Evolutionary conservation across 2,329 filamentous ascomycete genomes (phyloP).

Genomic region (Fusarium globosum): DNA sequence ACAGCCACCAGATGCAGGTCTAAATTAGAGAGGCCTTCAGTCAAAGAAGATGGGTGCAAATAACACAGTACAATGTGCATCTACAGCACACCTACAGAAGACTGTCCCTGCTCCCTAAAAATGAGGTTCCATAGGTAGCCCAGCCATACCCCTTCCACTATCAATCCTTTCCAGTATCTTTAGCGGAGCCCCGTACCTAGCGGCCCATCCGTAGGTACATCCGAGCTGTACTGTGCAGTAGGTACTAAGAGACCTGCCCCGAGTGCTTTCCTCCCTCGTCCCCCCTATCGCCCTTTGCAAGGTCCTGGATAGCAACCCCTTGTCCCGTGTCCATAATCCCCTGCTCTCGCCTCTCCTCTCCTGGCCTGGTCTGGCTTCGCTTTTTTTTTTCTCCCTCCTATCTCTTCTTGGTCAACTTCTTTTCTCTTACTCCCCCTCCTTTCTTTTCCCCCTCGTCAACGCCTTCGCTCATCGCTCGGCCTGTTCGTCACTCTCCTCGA

Average conservation of each 20-base stretch:
- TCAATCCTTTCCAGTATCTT: slow-evolving; percentile 19
- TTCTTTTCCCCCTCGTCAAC: slow-evolving; percentile 44
- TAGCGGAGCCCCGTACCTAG: slow-evolving; percentile 33
- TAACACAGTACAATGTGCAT: slow-evolving; percentile 16
- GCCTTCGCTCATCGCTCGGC: slow-evolving; percentile 44
- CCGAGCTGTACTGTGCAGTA: slow-evolving; percentile 4
- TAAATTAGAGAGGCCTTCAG: slow-evolving; percentile 1
- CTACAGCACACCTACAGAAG: neutral
- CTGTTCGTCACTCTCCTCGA: slow-evolving; percentile 41
- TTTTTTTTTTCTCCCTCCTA: slow-evolving; percentile 39
- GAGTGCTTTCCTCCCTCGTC: slow-evolving; percentile 29
- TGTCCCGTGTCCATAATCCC: slow-evolving; percentile 46
- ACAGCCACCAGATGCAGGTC: slow-evolving; percentile 23
- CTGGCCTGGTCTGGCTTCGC: slow-evolving; percentile 39
- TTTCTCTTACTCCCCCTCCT: slow-evolving; percentile 39
- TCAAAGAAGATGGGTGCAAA: neutral
- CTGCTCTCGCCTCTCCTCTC: slow-evolving; percentile 44
- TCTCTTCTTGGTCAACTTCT: slow-evolving; percentile 43
- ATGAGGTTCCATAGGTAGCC: slow-evolving; percentile 9
- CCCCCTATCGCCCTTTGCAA: slow-evolving; percentile 45
- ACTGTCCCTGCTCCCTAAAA: neutral
- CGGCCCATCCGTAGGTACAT: slow-evolving; percentile 27
- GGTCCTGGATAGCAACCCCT: slow-evolving; percentile 44
- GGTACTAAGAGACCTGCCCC: neutral
- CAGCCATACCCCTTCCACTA: slow-evolving; percentile 19